A percentile compares a stretch with the other conserved stretches of the same genome.
Conservation (phyloP, 805 yeast genomes). For the Brettanomyces custersianus region DNA sequence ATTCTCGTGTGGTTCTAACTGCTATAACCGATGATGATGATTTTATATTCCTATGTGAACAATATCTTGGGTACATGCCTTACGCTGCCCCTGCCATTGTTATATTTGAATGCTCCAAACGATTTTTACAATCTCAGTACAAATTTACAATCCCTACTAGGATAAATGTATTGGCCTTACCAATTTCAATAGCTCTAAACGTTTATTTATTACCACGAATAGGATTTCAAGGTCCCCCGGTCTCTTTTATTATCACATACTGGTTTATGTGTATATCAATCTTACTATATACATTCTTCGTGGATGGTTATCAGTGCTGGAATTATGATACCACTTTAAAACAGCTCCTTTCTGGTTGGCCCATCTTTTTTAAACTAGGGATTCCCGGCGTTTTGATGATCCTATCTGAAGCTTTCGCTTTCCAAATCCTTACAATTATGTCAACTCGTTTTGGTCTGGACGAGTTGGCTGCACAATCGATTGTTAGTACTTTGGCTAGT, state of each 20-base stretch:
- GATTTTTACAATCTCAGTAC: constrained; percentile 68
- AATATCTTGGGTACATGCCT: constrained; percentile 42
- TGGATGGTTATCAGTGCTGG: constrained; percentile 68
- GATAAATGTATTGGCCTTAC: constrained; percentile 57
- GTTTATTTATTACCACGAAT: constrained; percentile 51
- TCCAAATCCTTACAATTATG: constrained; percentile 41
- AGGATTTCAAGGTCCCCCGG: constrained; percentile 65
- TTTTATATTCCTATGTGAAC: constrained; percentile 40
- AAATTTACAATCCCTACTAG: constrained; percentile 69
- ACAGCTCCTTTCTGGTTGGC: constrained; percentile 33
- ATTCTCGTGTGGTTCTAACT: constrained; percentile 34
- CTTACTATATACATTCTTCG: constrained; percentile 39
- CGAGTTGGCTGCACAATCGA: constrained; percentile 44
- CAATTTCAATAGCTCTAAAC: constrained; percentile 53
- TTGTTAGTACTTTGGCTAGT: constrained; percentile 39
- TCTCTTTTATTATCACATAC: constrained; percentile 57
- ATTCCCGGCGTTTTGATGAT: constrained; percentile 48
- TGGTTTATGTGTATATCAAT: constrained; percentile 57
- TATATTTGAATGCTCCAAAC: constrained; percentile 59
- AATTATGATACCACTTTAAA: constrained; percentile 15
- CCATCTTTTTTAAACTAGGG: constrained; percentile 34
- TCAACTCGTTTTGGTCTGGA: constrained; percentile 40
- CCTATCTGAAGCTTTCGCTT: constrained; percentile 48
- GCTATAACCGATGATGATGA: constrained; percentile 33
- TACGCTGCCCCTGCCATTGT: constrained; percentile 63